Percentiles rank a stretch among this genome's conserved stretches.
phyloP scores from a whole-genome alignment of 1,284 basidiomycete species.

The Fomes fomentarius region DNA sequence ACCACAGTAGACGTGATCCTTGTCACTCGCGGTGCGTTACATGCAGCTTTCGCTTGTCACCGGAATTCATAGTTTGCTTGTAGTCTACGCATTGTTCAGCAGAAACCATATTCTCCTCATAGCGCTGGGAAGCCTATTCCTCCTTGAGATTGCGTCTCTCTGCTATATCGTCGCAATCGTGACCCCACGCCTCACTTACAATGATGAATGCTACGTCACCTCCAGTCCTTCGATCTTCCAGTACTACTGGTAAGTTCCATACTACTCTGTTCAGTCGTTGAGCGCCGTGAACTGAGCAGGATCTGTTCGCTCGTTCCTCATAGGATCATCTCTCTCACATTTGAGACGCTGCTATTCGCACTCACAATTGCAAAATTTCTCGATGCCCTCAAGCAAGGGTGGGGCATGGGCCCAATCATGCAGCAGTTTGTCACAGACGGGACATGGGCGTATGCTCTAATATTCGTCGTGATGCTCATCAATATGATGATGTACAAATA shows the following conservation, averaged over 20 bases:
- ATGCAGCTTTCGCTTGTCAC: neutral
- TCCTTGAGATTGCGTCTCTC: conserved; percentile 24
- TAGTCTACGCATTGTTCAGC: conserved; percentile 30
- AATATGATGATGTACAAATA: conserved; percentile 32
- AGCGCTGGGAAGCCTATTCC: conserved; percentile 22
- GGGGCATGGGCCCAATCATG: conserved; percentile 31
- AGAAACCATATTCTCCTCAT: conserved; percentile 17
- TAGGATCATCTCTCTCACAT: conserved; percentile 30
- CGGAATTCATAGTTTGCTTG: no score
- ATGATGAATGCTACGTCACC: conserved; percentile 31
- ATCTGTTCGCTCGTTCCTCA: no score
- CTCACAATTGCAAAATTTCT: conserved; percentile 30
- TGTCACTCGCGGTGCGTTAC: conserved; percentile 23
- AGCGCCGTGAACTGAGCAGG: no score
- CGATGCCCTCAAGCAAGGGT: conserved; percentile 24
- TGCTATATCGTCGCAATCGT: conserved; percentile 28
- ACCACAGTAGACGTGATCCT: conserved; percentile 31
- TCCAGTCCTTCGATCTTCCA: conserved; percentile 28
- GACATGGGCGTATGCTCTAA: conserved; percentile 33
- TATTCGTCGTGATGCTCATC: conserved; percentile 28
- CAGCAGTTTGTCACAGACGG: conserved; percentile 31
- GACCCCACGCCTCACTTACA: conserved; percentile 25
- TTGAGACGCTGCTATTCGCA: conserved; percentile 31
- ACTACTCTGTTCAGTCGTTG: no score
- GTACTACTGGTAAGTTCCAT: conserved; percentile 27